Conservation (phyloP, 768 basidiomycete species). For the Hemileccinum rubropunctum region DNA sequence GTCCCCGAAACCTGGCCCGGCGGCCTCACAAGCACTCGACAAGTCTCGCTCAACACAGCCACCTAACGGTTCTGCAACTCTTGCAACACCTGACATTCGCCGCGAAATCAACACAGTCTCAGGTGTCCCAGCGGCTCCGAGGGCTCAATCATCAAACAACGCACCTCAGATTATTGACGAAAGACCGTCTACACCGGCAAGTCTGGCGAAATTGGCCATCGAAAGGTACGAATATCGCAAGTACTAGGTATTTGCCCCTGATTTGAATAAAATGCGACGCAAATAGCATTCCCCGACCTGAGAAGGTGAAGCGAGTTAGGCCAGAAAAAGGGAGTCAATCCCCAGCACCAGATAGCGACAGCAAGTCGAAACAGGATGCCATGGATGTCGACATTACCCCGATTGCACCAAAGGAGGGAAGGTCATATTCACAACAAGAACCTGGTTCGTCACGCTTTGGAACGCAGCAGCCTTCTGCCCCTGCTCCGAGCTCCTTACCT, state of each 20-base stretch:
- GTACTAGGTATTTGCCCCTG: not conserved
- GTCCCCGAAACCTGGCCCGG: constrained; percentile 26
- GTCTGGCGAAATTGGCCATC: constrained; percentile 55
- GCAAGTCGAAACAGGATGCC: constrained; percentile 24
- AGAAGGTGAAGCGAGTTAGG: constrained; percentile 65
- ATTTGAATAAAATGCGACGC: constrained; percentile 6
- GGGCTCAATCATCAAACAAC: constrained; percentile 46
- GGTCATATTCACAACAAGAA: constrained; percentile 21
- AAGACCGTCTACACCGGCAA: constrained; percentile 30
- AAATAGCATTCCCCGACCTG: constrained; percentile 70
- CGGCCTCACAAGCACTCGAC: constrained; percentile 32
- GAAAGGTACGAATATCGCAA: constrained; percentile 50
- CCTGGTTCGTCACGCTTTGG: constrained; percentile 18
- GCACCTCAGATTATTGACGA: constrained; percentile 25
- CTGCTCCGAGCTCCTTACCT: constrained; percentile 14
- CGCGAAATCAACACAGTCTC: constrained; percentile 30
- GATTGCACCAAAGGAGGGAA: constrained; percentile 27
- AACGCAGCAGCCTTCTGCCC: constrained; percentile 12
- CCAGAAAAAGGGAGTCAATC: constrained; percentile 37
- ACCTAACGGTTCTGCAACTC: constrained; percentile 38
- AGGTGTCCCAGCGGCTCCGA: constrained; percentile 45
- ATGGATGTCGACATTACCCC: constrained; percentile 36
- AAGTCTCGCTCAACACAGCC: constrained; percentile 33
- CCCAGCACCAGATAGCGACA: constrained; percentile 33
- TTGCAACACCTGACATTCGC: constrained; percentile 34